These are phyloP conservation scores for Ramularia collo-cygni DNA, from an alignment of 2,329 filamentous ascomycete species.

Conservation along the genomic window DNA sequence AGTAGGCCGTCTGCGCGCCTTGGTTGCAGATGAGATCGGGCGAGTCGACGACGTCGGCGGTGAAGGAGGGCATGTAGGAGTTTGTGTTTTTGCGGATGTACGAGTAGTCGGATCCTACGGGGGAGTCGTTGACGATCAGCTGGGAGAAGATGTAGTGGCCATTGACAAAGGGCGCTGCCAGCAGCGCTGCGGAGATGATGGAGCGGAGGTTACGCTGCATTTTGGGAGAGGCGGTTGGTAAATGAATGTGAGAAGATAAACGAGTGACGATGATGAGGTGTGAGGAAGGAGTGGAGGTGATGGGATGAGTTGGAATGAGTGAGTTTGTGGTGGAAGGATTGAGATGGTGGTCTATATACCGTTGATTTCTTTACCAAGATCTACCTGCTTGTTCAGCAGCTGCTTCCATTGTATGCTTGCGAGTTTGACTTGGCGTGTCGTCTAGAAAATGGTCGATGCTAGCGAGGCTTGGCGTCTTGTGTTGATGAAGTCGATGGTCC, in stretches of 20 bases:
- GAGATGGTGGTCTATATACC: neutral
- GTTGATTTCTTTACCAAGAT: neutral
- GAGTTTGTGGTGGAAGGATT: neutral
- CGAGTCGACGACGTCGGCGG: slow-evolving; percentile 9
- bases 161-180: neutral
- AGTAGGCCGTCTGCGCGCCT: slow-evolving; percentile 9
- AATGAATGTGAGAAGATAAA: too few species aligned
- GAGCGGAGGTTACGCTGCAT: neutral
- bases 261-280: too few species aligned
- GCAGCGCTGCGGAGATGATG: neutral
- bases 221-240: too few species aligned
- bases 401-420: neutral
- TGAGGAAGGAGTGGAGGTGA: neutral
- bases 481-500: too few species aligned
- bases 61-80: slow-evolving; percentile 14
- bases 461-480: too few species aligned
- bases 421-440: neutral
- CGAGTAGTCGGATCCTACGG: slow-evolving; percentile 12
- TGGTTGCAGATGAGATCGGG: slow-evolving; percentile 12
- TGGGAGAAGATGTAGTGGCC: slow-evolving; percentile 20
- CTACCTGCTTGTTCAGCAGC: neutral
- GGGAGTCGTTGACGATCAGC: slow-evolving; percentile 13
- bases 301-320: neutral
- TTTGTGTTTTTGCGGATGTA: slow-evolving; percentile 18
- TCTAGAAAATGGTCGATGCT: too few species aligned